phyloP scores from a whole-genome alignment of 2,329 filamentous ascomycete genomes.

The Moelleriella libera region DNA sequence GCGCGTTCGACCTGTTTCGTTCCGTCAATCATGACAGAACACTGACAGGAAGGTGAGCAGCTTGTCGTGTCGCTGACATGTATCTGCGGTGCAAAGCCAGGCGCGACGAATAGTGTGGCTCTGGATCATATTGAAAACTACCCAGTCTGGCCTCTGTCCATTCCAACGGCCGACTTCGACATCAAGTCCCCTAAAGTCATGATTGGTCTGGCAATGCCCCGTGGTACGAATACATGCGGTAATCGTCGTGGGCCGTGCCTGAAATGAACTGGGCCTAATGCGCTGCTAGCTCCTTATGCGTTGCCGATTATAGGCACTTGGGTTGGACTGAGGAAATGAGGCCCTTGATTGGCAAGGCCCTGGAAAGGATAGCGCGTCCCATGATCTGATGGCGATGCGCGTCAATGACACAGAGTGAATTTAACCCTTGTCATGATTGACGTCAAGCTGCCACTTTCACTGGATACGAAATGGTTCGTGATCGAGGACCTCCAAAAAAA shows the following conservation, averaged over 20 bases:
- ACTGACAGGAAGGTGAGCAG: too few relatives aligned
- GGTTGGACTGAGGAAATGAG: not conserved
- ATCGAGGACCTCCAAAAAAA: not conserved
- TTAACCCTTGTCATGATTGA: not conserved
- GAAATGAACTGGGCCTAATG: not conserved
- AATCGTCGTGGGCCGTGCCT: not conserved
- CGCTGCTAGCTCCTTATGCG: not conserved
- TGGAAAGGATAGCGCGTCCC: not conserved
- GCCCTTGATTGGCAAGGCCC: not conserved
- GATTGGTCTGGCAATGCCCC: not conserved
- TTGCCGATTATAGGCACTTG: not conserved
- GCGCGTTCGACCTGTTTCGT: not conserved
- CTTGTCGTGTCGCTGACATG: too few relatives aligned
- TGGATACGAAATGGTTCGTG: not conserved
- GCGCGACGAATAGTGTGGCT: too few relatives aligned
- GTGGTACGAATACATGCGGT: not conserved
- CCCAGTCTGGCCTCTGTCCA: too few relatives aligned
- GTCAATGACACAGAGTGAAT: constrained; percentile 3
- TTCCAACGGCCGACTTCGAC: too few relatives aligned
- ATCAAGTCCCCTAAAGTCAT: not conserved
- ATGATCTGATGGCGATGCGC: constrained; percentile 6
- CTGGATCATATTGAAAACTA: too few relatives aligned
- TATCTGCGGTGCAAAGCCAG: too few relatives aligned
- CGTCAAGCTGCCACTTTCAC: not conserved
- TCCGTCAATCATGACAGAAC: not conserved